These are phyloP conservation scores for Fusarium humuli DNA, from an alignment of 2,329 filamentous ascomycete genomes.

Conservation along the genomic window DNA sequence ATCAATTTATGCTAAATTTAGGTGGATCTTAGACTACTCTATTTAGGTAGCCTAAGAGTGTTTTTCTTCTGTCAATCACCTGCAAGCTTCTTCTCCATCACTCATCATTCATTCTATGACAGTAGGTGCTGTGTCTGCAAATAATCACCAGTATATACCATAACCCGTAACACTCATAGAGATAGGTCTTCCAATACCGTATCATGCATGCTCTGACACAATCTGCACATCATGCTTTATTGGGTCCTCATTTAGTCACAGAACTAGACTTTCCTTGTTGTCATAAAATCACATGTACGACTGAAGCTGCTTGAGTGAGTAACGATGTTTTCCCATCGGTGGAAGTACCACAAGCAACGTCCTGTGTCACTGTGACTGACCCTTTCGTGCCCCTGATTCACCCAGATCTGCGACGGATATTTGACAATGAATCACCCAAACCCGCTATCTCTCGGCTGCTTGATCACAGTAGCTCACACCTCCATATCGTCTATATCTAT, in stretches of 20 bases:
- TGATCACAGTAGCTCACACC: background rate
- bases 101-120: too few species aligned
- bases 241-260: background rate
- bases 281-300: background rate
- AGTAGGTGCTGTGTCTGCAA: too few species aligned
- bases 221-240: background rate
- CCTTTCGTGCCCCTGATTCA: fast-evolving
- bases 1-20: too few species aligned
- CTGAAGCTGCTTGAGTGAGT: background rate
- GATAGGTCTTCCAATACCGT: background rate
- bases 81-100: background rate
- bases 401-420: background rate
- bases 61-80: too few species aligned
- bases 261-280: background rate
- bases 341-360: background rate
- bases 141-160: too few species aligned
- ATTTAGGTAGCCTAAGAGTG: too few species aligned
- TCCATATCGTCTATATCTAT: background rate
- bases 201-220: background rate
- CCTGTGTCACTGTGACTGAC: background rate
- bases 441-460: background rate
- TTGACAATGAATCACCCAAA: too few species aligned
- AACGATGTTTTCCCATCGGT: background rate
- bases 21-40: too few species aligned
- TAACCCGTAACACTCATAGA: too few species aligned